Base-by-base conservation (phyloP, 139 green algal genomes). In the Picochlorum sp. region DNA sequence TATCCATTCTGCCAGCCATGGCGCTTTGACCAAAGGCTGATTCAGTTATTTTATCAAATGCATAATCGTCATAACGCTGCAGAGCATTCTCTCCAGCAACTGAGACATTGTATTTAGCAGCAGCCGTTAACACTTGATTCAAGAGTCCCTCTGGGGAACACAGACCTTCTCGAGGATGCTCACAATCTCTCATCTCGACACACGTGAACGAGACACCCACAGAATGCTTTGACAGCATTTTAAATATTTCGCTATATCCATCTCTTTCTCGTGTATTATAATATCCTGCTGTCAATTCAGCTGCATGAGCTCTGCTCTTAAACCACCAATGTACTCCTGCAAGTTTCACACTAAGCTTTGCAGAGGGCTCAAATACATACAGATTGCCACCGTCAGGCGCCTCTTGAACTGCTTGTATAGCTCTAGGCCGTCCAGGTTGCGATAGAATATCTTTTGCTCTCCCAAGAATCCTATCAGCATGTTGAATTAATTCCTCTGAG, bases 281-380 rank as follows among this genome's bases (percentile, higher is more conserved):
- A 84, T 97, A 97, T 1, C 94, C 94, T 3, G 94, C 92, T 0
- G 94, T 99, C 13, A 96, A 78, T 82, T 99, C 94, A 11, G 93
- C 94, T 4, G 94, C 91, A 71, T 98, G 94, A 8, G 85, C 78
- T 4, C 80, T 69, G n/a, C 72, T 86, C 66, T 95, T 94, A 79
- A 94, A 98, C 90, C 94, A 98, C 94, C 94, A 99, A 81, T 99
- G 94, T 72, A 99, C 89, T 26, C 94, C 94, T 0, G 94, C 89
- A 14, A 97, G 77, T 80, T 98, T 97, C 55, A 86, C 84, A 45
- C 85, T 84, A 24, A 97, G 75, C 50, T 79, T 75, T 77, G 84
- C 41, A 66, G 72, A 4, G 66, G 62, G 71, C 41, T 60, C 45
- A 68, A 77, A 78, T 31, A 67, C 61, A 54, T 63, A 72, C 15